These are phyloP conservation scores for Jimgerdemannia flammicorona DNA, from an alignment of 192 early-diverging fungal genomes.

Conservation along the genomic window DNA sequence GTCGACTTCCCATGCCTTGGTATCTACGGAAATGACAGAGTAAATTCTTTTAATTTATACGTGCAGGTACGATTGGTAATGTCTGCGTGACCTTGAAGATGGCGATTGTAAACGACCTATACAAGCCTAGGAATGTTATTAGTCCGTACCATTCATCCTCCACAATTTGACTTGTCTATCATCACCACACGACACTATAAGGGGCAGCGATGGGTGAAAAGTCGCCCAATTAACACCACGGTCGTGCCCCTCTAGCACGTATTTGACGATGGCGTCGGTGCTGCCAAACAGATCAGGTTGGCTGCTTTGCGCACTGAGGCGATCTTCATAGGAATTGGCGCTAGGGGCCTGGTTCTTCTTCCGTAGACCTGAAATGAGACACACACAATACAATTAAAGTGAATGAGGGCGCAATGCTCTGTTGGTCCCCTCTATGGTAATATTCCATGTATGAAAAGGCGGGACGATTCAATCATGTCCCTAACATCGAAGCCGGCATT, in stretches of 20 bases:
- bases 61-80: no score
- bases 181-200: slow-evolving; percentile 96
- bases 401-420: not conserved
- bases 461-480: no score
- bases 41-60: not conserved
- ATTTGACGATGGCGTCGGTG: slow-evolving; percentile 96
- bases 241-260: slow-evolving; percentile 96
- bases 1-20: slow-evolving; percentile 99
- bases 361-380: slow-evolving; percentile 59
- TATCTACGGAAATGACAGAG: slow-evolving; percentile 53
- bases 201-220: slow-evolving; percentile 94
- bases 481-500: no score
- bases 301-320: slow-evolving; percentile 42
- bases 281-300: slow-evolving; percentile 96
- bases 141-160: slow-evolving; percentile 86
- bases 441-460: no score
- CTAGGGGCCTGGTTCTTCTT: slow-evolving; percentile 80
- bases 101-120: no score
- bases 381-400: not conserved
- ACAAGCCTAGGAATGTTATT: not conserved
- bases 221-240: slow-evolving; percentile 97
- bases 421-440: not conserved
- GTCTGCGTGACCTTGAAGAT: no score
- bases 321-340: slow-evolving; percentile 49
- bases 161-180: slow-evolving; percentile 98